Percentiles rank a stretch among this genome's conserved stretches.
phyloP scores from a whole-genome alignment of 768 basidiomycete species.

The Amanita molliuscula region DNA sequence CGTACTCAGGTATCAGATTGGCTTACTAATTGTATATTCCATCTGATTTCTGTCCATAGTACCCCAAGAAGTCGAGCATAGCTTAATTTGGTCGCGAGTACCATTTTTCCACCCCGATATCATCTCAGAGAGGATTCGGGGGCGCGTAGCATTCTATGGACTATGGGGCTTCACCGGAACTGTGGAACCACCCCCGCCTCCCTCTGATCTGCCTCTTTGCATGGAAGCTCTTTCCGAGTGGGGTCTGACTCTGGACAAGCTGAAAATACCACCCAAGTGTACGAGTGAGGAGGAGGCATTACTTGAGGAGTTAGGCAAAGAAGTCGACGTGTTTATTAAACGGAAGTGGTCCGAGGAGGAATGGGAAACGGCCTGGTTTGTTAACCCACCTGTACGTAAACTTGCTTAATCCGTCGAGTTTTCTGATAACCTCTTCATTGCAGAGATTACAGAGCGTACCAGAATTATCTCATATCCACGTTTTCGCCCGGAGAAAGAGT shows the following conservation, averaged over 20 bases:
- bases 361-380: constrained; percentile 94
- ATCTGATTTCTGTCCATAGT: constrained; percentile 24
- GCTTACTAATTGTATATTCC: neutral
- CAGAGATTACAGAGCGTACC: constrained; percentile 78
- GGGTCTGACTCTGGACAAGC: constrained; percentile 53
- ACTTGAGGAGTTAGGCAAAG: constrained; percentile 39
- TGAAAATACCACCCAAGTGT: constrained; percentile 41
- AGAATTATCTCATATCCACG: constrained; percentile 77
- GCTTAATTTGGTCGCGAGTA: constrained; percentile 67
- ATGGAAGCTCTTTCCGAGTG: constrained; percentile 60
- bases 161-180: constrained; percentile 76
- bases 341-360: constrained; percentile 55
- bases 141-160: constrained; percentile 63
- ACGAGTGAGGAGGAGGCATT: constrained; percentile 43
- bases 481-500: constrained; percentile 44
- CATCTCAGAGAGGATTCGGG: constrained; percentile 36
- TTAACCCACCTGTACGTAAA: constrained; percentile 69
- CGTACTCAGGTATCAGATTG: constrained; percentile 59
- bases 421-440: constrained; percentile 1
- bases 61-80: constrained; percentile 64
- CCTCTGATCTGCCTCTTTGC: constrained; percentile 45
- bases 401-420: neutral
- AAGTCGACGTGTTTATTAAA: constrained; percentile 55
- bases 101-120: constrained; percentile 59
- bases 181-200: constrained; percentile 42